Conservation (phyloP, 306 rosid genomes). For the Psophocarpus tetragonolobus region DNA sequence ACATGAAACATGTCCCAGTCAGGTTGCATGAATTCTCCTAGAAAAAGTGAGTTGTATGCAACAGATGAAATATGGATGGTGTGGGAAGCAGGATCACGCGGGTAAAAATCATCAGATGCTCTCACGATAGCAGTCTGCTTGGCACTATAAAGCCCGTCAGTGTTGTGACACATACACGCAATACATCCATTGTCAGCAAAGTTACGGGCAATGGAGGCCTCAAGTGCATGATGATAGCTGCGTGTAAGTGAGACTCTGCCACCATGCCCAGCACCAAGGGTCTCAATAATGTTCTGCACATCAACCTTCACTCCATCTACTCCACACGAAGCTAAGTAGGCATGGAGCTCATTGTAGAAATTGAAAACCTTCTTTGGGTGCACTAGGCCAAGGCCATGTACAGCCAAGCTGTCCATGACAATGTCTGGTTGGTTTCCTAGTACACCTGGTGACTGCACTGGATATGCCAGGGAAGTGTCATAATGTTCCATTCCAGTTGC, state of each 20-base stretch:
- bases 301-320: slow-evolving; percentile 98
- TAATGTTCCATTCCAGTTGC: slow-evolving; percentile 92
- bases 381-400: slow-evolving; percentile 92
- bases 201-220: slow-evolving; percentile 81
- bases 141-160: slow-evolving; percentile 82
- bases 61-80: slow-evolving; percentile 95
- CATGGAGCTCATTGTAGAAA: slow-evolving; percentile 93
- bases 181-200: slow-evolving; percentile 94
- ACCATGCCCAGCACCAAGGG: slow-evolving; percentile 92
- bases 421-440: slow-evolving; percentile 91
- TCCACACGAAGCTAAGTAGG: slow-evolving; percentile 92
- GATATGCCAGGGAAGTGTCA: slow-evolving; percentile 83
- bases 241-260: slow-evolving; percentile 92
- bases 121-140: slow-evolving; percentile 91
- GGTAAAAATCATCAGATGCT: slow-evolving; percentile 96
- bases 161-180: slow-evolving; percentile 98
- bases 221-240: slow-evolving; percentile 84
- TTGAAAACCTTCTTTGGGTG: slow-evolving; percentile 86
- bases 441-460: slow-evolving; percentile 83
- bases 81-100: slow-evolving; percentile 92
- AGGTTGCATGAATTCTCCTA: slow-evolving; percentile 97
- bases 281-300: slow-evolving; percentile 93
- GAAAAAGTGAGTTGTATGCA: slow-evolving; percentile 91
- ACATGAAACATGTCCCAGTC: slow-evolving; percentile 99
- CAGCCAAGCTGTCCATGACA: slow-evolving; percentile 87